Conservation (phyloP, 768 basidiomycete genomes). For the Gautieria morchelliformis region DNA sequence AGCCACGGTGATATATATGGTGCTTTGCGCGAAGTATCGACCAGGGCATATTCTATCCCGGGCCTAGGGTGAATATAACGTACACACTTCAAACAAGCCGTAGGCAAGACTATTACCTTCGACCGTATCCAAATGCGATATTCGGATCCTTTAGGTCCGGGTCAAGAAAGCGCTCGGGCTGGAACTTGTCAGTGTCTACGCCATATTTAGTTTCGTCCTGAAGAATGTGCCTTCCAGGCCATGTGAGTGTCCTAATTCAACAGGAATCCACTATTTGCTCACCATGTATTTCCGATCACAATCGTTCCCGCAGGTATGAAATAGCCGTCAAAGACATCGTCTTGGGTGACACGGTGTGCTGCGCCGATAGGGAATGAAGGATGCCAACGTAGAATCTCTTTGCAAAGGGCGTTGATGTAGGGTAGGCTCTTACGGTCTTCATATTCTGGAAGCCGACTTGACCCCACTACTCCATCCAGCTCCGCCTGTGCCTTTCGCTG, state of each 20-base stretch:
- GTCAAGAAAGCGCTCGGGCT: background rate
- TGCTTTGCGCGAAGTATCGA: constrained; percentile 6
- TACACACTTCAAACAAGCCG: no score
- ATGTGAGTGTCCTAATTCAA: background rate
- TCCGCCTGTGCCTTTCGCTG: constrained; percentile 13
- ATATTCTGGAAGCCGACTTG: constrained; percentile 3
- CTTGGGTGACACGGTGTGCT: background rate
- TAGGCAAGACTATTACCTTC: background rate
- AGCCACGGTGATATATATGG: constrained; percentile 7
- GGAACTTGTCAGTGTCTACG: background rate
- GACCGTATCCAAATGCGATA: background rate
- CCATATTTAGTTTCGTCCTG: background rate
- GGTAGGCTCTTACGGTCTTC: constrained; percentile 2
- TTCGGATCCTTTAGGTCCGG: background rate
- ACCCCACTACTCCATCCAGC: constrained; percentile 11
- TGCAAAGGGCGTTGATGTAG: constrained; percentile 4
- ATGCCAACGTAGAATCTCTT: constrained; percentile 4
- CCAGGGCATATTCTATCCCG: constrained; percentile 9
- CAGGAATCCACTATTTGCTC: background rate
- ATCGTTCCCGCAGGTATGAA: background rate
- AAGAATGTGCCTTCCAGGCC: background rate
- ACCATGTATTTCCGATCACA: constrained; percentile 1
- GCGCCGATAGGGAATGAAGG: background rate
- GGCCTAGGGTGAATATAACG: background rate
- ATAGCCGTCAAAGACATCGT: background rate